Conservation (phyloP, 1,284 basidiomycete genomes). For the Apiotrichum domesticum region DNA sequence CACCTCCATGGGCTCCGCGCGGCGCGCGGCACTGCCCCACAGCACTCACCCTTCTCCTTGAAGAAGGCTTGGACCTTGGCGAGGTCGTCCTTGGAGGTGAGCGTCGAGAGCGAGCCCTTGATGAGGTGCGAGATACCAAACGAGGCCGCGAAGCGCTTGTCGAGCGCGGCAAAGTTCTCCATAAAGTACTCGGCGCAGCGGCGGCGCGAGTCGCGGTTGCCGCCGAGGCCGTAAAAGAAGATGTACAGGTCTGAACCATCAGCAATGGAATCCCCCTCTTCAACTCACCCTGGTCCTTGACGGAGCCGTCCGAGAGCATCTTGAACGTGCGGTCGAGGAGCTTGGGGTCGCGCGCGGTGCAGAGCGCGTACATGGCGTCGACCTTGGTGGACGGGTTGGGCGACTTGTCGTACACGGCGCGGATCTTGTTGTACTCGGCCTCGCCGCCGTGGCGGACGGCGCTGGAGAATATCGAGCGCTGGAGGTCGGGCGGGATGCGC, state of each 20-base stretch:
- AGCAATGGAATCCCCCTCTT: background rate
- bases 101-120: constrained; percentile 55
- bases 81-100: constrained; percentile 66
- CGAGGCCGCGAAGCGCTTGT: constrained; percentile 6
- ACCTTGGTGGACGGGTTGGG: constrained; percentile 65
- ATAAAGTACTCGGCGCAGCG: constrained; percentile 50
- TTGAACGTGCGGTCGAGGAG: constrained; percentile 58
- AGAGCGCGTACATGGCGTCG: constrained; percentile 57
- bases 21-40: too few relatives aligned
- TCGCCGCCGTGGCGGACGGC: constrained; percentile 68
- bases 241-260: constrained; percentile 53
- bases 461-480: constrained; percentile 43
- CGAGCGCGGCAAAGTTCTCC: constrained; percentile 54
- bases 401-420: constrained; percentile 64
- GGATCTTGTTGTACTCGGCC: constrained; percentile 69
- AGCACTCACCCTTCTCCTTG: constrained; percentile 46
- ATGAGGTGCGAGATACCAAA: constrained; percentile 51
- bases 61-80: constrained; percentile 66
- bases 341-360: constrained; percentile 34
- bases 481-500: constrained; percentile 70
- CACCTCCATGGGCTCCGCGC: too few relatives aligned
- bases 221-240: constrained; percentile 46
- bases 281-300: constrained; percentile 56
- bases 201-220: constrained; percentile 36
- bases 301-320: constrained; percentile 53